Percentiles rank a stretch among this genome's conserved stretches.
phyloP scores from a whole-genome alignment of 78 protist genomes.

The Tieghemostelium lacteum region DNA sequence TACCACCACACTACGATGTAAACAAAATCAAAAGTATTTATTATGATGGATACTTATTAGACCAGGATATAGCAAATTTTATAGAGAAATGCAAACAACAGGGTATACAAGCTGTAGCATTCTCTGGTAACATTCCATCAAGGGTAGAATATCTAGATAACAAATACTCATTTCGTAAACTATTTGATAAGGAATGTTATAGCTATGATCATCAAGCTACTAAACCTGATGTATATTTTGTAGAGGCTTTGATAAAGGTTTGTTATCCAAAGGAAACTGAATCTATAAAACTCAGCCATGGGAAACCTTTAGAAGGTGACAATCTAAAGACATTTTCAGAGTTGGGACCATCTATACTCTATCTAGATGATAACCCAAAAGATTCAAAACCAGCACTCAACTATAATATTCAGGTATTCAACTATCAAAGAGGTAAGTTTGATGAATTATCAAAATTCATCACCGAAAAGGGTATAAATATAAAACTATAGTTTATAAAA shows the following conservation, averaged over 20 bases:
- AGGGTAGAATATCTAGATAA: constrained; percentile 50
- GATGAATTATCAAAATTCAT: background rate
- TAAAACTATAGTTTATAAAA: background rate
- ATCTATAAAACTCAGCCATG: background rate
- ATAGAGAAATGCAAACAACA: background rate
- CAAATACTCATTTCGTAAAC: constrained; percentile 22
- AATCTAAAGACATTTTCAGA: background rate
- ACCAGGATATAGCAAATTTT: constrained; percentile 13
- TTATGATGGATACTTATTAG: constrained; percentile 38
- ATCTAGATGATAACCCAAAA: constrained; percentile 52
- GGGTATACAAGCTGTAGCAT: constrained; percentile 6
- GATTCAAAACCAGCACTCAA: constrained; percentile 28
- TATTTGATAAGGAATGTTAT: constrained; percentile 52
- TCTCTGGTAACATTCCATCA: constrained; percentile 62
- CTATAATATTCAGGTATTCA: constrained; percentile 17
- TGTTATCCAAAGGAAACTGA: constrained; percentile 19
- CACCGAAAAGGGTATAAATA: background rate
- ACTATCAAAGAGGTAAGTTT: constrained; percentile 26
- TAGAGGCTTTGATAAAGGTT: constrained; percentile 29
- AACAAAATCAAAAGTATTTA: constrained; percentile 26
- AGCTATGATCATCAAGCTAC: constrained; percentile 34
- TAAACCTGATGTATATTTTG: constrained; percentile 35
- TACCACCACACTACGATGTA: constrained; percentile 33
- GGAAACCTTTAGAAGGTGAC: background rate
- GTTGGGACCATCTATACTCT: constrained; percentile 12